phyloP scores from a whole-genome alignment of 116 monocot genomes.

The Cymodocea nodosa region DNA sequence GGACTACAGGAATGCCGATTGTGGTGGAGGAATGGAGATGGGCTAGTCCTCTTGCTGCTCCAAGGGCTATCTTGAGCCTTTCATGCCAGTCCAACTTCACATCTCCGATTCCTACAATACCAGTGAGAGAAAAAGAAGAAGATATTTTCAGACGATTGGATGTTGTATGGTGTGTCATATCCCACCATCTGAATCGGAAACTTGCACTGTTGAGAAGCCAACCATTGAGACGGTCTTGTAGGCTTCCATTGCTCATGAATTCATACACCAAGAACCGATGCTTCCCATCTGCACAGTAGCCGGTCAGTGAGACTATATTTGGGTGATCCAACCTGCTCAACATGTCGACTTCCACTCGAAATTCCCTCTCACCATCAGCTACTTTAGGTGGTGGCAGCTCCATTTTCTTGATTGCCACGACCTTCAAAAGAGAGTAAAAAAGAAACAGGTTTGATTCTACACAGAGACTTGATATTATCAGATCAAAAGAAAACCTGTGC shows the following conservation, averaged over 20 bases:
- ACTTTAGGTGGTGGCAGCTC: constrained; percentile 43
- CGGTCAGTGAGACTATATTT: constrained; percentile 65
- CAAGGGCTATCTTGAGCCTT: constrained; percentile 63
- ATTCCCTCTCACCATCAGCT: constrained; percentile 74
- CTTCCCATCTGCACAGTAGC: constrained; percentile 87
- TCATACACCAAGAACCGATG: constrained; percentile 81
- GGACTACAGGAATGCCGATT: constrained; percentile 67
- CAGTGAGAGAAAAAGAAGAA: neutral
- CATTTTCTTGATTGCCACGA: constrained; percentile 89
- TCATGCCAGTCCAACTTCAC: constrained; percentile 58
- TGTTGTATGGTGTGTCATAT: neutral
- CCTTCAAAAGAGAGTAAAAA: constrained; percentile 26
- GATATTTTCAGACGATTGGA: neutral
- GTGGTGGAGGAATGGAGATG: constrained; percentile 60
- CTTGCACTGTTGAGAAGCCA: constrained; percentile 1
- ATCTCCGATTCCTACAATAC: constrained; percentile 31
- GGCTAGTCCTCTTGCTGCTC: constrained; percentile 68
- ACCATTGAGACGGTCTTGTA: constrained; percentile 69
- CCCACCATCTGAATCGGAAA: neutral
- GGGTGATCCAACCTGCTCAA: constrained; percentile 80
- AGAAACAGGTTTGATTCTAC: neutral
- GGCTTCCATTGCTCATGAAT: constrained; percentile 71
- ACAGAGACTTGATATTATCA: neutral
- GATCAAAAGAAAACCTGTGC: too few species aligned
- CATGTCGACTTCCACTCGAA: constrained; percentile 81